These are phyloP conservation scores for Saccharomycopsis oosterbeekiorum DNA, from an alignment of 805 yeast genomes.

Conservation along the genomic window DNA sequence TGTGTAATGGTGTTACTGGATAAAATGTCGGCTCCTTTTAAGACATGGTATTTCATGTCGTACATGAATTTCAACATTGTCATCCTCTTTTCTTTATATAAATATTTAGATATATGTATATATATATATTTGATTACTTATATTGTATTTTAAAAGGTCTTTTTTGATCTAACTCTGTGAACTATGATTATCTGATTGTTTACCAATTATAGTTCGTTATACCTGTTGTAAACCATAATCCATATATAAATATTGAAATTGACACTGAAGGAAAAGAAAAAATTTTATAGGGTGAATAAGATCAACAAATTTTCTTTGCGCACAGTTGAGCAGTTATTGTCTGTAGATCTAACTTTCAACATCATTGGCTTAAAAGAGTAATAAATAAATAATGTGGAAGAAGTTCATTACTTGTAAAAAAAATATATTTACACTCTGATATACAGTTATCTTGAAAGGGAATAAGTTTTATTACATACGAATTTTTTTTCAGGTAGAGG, in stretches of 20 bases:
- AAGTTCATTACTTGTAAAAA: no score
- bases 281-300: no score
- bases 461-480: no score
- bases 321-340: background rate
- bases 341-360: background rate
- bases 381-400: background rate
- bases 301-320: background rate
- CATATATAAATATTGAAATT: no score
- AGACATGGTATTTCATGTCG: background rate
- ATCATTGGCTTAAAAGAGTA: background rate
- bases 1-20: background rate
- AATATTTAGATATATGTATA: background rate
- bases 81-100: background rate
- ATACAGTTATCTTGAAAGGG: no score
- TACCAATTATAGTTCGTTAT: no score
- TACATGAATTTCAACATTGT: background rate
- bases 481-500: no score
- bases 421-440: no score
- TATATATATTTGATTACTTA: background rate
- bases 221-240: no score
- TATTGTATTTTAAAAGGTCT: no score
- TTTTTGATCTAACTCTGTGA: no score
- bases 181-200: no score
- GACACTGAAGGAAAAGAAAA: background rate
- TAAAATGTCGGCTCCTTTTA: background rate